These are phyloP conservation scores for Chaetomiaceae sp. DNA, from an alignment of 2,329 filamentous ascomycete species.

Conservation along the genomic window DNA sequence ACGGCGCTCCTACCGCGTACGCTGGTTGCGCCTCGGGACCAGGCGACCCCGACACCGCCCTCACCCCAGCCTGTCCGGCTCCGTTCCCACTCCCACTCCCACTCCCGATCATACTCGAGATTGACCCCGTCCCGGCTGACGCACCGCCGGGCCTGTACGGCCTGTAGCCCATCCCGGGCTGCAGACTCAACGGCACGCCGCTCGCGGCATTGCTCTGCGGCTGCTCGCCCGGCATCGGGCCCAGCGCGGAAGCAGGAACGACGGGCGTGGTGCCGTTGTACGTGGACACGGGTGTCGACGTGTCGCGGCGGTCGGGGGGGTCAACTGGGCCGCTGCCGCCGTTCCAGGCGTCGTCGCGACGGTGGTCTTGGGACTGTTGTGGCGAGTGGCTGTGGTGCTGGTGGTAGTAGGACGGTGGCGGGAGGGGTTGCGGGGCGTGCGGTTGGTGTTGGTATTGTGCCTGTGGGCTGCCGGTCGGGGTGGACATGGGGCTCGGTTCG, in stretches of 20 bases:
- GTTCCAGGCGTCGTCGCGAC: not conserved
- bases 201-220: not conserved
- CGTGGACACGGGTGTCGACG: conserved; percentile 11
- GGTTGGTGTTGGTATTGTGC: conserved; percentile 5
- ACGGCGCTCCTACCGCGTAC: no score
- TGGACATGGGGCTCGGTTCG: conserved; percentile 2
- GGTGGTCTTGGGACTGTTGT: not conserved
- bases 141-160: conserved; percentile 11
- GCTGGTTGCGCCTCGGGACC: no score
- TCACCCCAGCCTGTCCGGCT: not conserved
- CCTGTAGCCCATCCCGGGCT: conserved; percentile 18
- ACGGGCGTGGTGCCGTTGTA: conserved; percentile 12
- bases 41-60: not conserved
- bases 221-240: conserved; percentile 5
- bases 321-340: not conserved
- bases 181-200: conserved; percentile 16
- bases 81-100: not conserved
- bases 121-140: no score
- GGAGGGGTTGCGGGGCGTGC: not conserved
- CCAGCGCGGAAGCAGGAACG: conserved; percentile 13
- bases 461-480: not conserved
- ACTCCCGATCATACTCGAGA: not conserved
- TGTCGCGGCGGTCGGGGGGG: not conserved
- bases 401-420: conserved; percentile 1
- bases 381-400: not conserved